Evolutionary conservation across 2,329 filamentous ascomycete genomes (phyloP).

Genomic region (Monilinia laxa): DNA sequence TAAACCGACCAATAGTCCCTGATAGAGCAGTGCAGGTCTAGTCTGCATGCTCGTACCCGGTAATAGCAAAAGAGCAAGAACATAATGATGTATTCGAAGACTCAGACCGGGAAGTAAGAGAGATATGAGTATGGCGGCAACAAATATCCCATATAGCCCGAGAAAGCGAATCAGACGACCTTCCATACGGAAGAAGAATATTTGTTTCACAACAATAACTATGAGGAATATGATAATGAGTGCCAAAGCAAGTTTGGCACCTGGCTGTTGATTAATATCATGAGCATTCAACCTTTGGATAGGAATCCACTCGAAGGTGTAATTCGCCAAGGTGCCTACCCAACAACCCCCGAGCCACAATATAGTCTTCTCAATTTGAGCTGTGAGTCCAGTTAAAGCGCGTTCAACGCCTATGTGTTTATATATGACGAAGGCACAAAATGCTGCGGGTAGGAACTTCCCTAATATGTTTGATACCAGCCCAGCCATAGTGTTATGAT

Average conservation of each 20-base stretch:
- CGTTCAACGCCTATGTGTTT: conserved; percentile 75
- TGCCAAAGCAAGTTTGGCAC: conserved; percentile 78
- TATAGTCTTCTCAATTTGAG: conserved; percentile 85
- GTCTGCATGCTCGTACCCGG: conserved; percentile 89
- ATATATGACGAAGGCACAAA: conserved; percentile 85
- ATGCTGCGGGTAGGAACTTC: conserved; percentile 81
- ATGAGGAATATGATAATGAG: conserved; percentile 72
- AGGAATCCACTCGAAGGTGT: conserved; percentile 91
- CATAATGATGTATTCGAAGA: conserved; percentile 92
- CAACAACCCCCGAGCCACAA: conserved; percentile 89
- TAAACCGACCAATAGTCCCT: conserved; percentile 83
- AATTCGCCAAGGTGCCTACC: conserved; percentile 89
- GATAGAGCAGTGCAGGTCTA: conserved; percentile 78
- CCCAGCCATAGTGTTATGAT: conserved; percentile 62
- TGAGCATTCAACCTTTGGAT: conserved; percentile 89
- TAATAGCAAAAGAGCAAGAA: conserved; percentile 80
- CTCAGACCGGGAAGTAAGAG: conserved; percentile 73
- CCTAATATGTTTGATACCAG: conserved; percentile 77
- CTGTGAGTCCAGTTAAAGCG: conserved; percentile 68
- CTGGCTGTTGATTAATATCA: conserved; percentile 85
- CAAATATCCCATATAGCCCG: conserved; percentile 71
- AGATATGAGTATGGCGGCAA: conserved; percentile 64
- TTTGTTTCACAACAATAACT: conserved; percentile 68
- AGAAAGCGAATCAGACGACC: conserved; percentile 77
- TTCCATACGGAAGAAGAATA: conserved; percentile 83